These are phyloP conservation scores for Hirsutella minnesotensis DNA, from an alignment of 2,329 filamentous ascomycete genomes.

Conservation along the genomic window DNA sequence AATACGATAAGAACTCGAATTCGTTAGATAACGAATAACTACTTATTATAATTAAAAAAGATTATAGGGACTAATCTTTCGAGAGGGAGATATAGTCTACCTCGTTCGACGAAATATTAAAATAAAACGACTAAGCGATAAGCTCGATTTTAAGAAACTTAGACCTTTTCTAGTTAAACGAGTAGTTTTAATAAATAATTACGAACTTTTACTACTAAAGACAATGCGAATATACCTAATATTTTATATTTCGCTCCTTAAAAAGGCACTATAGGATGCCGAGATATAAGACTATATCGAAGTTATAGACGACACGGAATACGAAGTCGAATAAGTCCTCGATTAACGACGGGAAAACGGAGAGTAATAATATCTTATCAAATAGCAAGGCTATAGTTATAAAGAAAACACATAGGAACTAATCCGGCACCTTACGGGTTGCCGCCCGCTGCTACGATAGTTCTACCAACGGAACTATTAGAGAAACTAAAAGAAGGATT, in stretches of 20 bases:
- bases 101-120: conserved; percentile 4
- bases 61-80: conserved; percentile 3
- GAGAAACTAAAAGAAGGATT: background rate
- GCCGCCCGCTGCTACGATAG: background rate
- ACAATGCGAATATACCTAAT: background rate
- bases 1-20: background rate
- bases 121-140: background rate
- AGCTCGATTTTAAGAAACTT: background rate
- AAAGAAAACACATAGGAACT: background rate
- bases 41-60: background rate
- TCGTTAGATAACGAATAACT: background rate
- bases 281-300: conserved; percentile 7
- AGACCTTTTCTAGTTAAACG: background rate
- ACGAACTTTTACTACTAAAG: background rate
- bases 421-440: background rate
- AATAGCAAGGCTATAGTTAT: background rate
- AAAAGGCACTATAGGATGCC: background rate
- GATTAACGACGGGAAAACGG: background rate
- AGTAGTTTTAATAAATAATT: conserved; percentile 1
- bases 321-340: background rate
- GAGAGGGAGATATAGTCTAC: conserved; percentile 5
- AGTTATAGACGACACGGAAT: background rate
- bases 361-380: background rate
- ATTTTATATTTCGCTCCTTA: background rate
- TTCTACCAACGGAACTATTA: background rate